Percentiles rank a stretch among this genome's conserved stretches.
phyloP scores from a whole-genome alignment of 1,284 basidiomycete species.

The Meripilus lineatus region DNA sequence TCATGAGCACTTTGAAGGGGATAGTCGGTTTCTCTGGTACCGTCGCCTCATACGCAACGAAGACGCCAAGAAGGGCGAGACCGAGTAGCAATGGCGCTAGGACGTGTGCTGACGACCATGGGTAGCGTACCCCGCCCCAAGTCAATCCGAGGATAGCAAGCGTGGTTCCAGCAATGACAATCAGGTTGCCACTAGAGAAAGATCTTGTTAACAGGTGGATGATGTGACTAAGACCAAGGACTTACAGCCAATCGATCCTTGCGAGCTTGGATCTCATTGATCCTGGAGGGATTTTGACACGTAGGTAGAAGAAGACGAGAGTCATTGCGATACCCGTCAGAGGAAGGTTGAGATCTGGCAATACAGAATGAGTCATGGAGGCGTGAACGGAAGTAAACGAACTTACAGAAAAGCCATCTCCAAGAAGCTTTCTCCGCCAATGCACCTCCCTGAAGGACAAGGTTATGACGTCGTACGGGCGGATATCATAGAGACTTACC shows the following conservation, averaged over 20 bases:
- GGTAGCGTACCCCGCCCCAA: slow-evolving; percentile 14
- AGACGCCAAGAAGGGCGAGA: slow-evolving; percentile 10
- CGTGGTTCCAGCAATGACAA: slow-evolving; percentile 13
- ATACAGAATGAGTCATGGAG: too few species aligned
- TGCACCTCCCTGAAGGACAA: slow-evolving; percentile 13
- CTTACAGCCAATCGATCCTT: slow-evolving; percentile 14
- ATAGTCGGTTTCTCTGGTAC: slow-evolving; percentile 13
- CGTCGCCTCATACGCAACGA: slow-evolving; percentile 14
- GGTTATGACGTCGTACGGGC: not conserved
- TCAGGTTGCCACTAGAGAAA: slow-evolving; percentile 13
- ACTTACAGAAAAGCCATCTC: slow-evolving; percentile 27
- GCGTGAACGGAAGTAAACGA: too few species aligned
- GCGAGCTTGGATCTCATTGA: slow-evolving; percentile 9
- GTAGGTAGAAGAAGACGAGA: slow-evolving; percentile 21
- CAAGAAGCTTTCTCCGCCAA: slow-evolving; percentile 18
- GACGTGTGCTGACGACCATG: slow-evolving; percentile 16
- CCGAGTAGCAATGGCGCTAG: slow-evolving; percentile 14
- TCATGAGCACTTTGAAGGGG: slow-evolving; percentile 13
- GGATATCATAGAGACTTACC: slow-evolving; percentile 21
- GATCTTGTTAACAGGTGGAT: not conserved
- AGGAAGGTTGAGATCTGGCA: slow-evolving; percentile 31
- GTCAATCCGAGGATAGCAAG: slow-evolving; percentile 13
- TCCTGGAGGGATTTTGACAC: slow-evolving; percentile 7
- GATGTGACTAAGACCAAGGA: not conserved
- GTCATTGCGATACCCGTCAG: slow-evolving; percentile 28